These are phyloP conservation scores for Pseudogymnoascus sp. DNA, from an alignment of 2,329 filamentous ascomycete genomes.

Conservation along the genomic window DNA sequence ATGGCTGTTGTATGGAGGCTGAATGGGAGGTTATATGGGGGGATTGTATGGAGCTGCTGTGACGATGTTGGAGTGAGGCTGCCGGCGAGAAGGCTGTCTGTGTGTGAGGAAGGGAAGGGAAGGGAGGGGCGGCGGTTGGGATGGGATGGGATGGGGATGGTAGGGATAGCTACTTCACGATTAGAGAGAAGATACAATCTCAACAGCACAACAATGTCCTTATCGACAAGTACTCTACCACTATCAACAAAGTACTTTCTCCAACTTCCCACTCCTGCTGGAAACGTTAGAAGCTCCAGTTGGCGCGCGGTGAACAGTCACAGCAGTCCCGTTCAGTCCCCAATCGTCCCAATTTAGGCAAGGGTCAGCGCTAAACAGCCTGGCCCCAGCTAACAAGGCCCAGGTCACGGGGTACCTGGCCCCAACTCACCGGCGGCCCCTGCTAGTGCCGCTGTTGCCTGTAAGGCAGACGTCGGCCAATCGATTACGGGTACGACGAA, in stretches of 20 bases:
- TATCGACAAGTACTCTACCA: not conserved
- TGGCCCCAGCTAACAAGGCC: not conserved
- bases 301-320: not conserved
- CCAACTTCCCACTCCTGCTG: not conserved
- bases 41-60: not conserved
- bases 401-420: constrained; percentile 2
- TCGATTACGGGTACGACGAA: not conserved
- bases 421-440: not conserved
- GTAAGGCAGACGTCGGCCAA: constrained; percentile 2
- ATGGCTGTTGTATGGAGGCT: not conserved
- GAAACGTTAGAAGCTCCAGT: not conserved
- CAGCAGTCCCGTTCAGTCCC: not conserved
- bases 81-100: not conserved
- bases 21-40: not conserved
- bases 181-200: not conserved
- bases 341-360: not conserved
- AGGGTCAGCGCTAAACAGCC: constrained; percentile 1
- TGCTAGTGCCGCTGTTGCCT: not conserved
- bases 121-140: not conserved
- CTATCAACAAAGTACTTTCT: not conserved
- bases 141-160: not conserved
- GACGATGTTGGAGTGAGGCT: not conserved
- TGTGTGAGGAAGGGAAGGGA: not conserved
- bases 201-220: not conserved
- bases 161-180: not conserved